These are phyloP conservation scores for Austroboletus eburneus DNA, from an alignment of 768 basidiomycete species.

Conservation along the genomic window DNA sequence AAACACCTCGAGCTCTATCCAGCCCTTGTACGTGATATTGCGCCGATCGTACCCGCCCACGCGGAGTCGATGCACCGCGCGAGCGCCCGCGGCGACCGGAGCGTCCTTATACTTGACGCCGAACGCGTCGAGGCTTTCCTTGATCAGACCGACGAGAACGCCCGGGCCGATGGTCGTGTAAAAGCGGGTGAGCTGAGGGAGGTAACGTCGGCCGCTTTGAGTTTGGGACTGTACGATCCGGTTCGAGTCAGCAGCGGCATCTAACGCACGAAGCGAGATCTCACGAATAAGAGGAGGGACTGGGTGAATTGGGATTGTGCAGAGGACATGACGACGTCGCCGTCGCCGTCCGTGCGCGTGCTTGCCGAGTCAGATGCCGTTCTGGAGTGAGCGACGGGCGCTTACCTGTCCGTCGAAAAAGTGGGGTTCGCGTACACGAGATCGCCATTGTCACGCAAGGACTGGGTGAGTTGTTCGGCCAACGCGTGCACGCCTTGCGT, in stretches of 20 bases:
- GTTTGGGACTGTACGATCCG: conserved; percentile 65
- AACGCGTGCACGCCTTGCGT: conserved; percentile 47
- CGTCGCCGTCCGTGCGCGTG: conserved; percentile 44
- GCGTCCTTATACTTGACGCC: conserved; percentile 49
- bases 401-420: conserved; percentile 34
- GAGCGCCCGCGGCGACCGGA: conserved; percentile 16
- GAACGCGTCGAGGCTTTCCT: conserved; percentile 46
- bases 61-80: conserved; percentile 37
- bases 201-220: conserved; percentile 67
- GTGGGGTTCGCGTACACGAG: conserved; percentile 66
- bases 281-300: conserved; percentile 74
- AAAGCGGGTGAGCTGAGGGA: conserved; percentile 76
- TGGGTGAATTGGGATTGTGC: conserved; percentile 75
- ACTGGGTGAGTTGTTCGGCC: conserved; percentile 67
- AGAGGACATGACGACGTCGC: conserved; percentile 57
- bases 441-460: conserved; percentile 68
- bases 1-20: conserved; percentile 68
- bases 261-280: conserved; percentile 19
- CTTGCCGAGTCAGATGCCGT: conserved; percentile 3
- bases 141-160: conserved; percentile 49
- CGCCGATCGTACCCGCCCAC: conserved; percentile 70
- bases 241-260: no score
- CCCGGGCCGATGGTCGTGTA: conserved; percentile 58
- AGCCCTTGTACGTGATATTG: conserved; percentile 65
- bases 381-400: neutral